Percentiles rank a stretch among this genome's conserved stretches.
Evolutionary conservation across 495 filamentous ascomycete genomes (phyloP).

Genomic region (Usnea hakonensis): DNA sequence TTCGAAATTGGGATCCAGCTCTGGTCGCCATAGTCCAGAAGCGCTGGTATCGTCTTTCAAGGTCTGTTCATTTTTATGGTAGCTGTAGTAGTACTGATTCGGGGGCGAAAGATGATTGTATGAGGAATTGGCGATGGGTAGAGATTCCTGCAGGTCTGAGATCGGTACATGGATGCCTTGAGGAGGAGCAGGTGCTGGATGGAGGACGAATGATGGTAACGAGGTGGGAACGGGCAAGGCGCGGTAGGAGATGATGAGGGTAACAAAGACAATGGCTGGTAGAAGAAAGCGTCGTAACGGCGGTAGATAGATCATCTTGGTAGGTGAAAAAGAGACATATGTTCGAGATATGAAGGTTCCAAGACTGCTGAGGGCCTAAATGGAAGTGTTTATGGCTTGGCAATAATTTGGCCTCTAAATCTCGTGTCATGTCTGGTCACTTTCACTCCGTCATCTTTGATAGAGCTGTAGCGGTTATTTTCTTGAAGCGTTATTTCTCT

Average conservation of each 20-base stretch:
- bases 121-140: constrained; percentile 22
- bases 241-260: constrained; percentile 26
- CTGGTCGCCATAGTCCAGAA: constrained; percentile 11
- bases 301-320: constrained; percentile 29
- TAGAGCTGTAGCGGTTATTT: background rate
- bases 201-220: constrained; percentile 19
- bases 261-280: constrained; percentile 25
- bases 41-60: background rate
- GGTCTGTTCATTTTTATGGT: constrained; percentile 2
- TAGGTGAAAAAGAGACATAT: background rate
- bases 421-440: background rate
- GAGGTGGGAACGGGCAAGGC: constrained; percentile 11
- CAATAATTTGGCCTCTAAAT: background rate
- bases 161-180: constrained; percentile 25
- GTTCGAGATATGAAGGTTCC: background rate
- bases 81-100: constrained; percentile 23
- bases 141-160: constrained; percentile 9
- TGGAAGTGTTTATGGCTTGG: background rate
- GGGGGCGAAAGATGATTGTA: constrained; percentile 24
- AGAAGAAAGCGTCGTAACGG: constrained; percentile 30
- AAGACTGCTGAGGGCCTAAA: background rate
- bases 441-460: background rate
- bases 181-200: constrained; percentile 16
- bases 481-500: background rate
- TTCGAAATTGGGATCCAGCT: constrained; percentile 24